These are phyloP conservation scores for Crithidia thermophila DNA, from an alignment of 208 protist species.

Conservation along the genomic window DNA sequence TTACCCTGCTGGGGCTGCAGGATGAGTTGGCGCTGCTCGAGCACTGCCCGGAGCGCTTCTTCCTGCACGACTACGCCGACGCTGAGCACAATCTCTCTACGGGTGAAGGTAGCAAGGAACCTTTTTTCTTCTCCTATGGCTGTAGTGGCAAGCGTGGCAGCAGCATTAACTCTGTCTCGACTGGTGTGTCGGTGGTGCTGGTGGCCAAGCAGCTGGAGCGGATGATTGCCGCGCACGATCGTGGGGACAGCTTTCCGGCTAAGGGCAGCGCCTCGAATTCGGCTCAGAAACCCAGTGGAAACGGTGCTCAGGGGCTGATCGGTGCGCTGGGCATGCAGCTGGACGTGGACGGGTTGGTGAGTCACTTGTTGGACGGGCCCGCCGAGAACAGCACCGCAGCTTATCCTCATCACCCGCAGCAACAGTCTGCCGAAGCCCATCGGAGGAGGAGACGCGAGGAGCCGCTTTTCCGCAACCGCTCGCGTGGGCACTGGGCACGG, in stretches of 20 bases:
- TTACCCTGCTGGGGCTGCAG: constrained; percentile 79
- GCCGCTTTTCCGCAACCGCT: constrained; percentile 60
- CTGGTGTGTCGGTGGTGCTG: constrained; percentile 37
- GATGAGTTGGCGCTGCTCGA: constrained; percentile 81
- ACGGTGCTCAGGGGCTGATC: neutral
- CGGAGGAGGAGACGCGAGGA: neutral
- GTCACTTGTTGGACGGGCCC: neutral
- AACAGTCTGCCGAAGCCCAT: neutral
- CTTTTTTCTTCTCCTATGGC: too few species aligned
- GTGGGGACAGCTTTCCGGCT: constrained; percentile 14
- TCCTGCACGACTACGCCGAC: constrained; percentile 14
- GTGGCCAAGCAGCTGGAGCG: constrained; percentile 63
- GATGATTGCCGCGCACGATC: constrained; percentile 34
- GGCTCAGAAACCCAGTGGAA: neutral
- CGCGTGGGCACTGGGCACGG: constrained; percentile 43
- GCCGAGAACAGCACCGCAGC: neutral
- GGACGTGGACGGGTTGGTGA: constrained; percentile 3
- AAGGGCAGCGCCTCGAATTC: neutral
- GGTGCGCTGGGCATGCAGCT: neutral
- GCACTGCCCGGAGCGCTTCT: constrained; percentile 56
- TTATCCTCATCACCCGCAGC: neutral
- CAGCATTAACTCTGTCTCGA: too few species aligned
- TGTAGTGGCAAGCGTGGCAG: too few species aligned
- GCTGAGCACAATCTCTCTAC: neutral
- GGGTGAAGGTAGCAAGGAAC: too few species aligned